A percentile compares a stretch with the other conserved stretches of the same genome.
These are phyloP conservation scores for Rhizopogon sp. DNA, from an alignment of 768 basidiomycete species.

Conservation along the genomic window DNA sequence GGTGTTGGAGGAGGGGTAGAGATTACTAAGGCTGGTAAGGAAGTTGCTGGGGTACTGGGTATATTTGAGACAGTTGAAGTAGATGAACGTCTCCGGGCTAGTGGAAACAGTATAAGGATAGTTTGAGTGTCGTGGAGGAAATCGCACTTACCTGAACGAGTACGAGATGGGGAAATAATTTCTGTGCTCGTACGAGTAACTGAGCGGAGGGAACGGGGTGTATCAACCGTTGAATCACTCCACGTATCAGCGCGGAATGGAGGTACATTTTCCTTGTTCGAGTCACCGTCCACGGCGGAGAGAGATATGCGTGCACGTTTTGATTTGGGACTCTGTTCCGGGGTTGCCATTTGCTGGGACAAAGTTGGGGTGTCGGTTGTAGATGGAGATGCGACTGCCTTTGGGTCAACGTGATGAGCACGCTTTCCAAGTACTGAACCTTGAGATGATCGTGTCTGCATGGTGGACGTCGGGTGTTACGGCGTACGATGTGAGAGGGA, in stretches of 20 bases:
- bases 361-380: constrained; percentile 1
- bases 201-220: constrained; percentile 31
- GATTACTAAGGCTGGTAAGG: constrained; percentile 38
- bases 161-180: constrained; percentile 35
- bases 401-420: constrained; percentile 31
- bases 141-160: constrained; percentile 36
- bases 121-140: neutral
- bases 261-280: constrained; percentile 79
- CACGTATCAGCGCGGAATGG: constrained; percentile 42
- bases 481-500: neutral
- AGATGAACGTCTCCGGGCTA: constrained; percentile 43
- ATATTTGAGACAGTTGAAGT: constrained; percentile 36
- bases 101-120: constrained; percentile 23
- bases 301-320: constrained; percentile 57
- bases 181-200: constrained; percentile 36
- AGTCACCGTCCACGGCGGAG: constrained; percentile 41
- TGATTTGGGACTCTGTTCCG: constrained; percentile 57
- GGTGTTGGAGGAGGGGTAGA: constrained; percentile 63
- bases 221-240: constrained; percentile 30
- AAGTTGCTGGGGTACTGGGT: constrained; percentile 38
- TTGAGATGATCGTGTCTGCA: constrained; percentile 38
- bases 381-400: constrained; percentile 4
- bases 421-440: constrained; percentile 51
- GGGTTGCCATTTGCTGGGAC: constrained; percentile 30
- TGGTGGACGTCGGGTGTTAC: constrained; percentile 12